Evolutionary conservation across 169 alveolate species (phyloP), one percentile per base, ranked within the genome.

Genomic region (Eimeria tenella): DNA sequence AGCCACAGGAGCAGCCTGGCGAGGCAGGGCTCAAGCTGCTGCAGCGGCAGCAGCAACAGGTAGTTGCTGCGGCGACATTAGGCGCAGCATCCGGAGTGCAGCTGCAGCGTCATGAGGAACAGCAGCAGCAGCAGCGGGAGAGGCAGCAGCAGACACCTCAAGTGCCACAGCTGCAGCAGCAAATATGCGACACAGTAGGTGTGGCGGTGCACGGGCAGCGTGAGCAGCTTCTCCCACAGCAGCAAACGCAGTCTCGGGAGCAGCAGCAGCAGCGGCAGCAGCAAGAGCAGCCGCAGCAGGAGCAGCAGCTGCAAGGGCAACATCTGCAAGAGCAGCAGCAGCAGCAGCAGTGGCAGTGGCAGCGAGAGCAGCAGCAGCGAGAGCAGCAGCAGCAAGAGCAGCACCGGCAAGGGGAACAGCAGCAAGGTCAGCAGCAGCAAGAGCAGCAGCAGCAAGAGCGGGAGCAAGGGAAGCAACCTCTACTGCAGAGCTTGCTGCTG

Each of bases 361-460:
- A 17, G 84, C 84, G 42, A 74, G 62, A 74, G 62, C 58, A 74
- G 62, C 63, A 31, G 58, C 84, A 74, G 3, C 62, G 17, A 9
- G 17, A 8, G 17, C 31, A 23, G 58, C 23, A 19, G 42, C 62
- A 49, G 23, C 84, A 42, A 56, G 31, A 68, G 77, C 77, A 31
- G 31, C 63, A 74, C 1, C 42, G 1, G 77, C 77, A 21, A 21
- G 31, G 4, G 77, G 50, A 68, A 60, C 84, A 74, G 84, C 60
- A 10, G 60, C 56, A 49, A n/a, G 60, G 52, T n/a, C 62, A 31
- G 31, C 63, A 74, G 77, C 42, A 19, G 77, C 77, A 21, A 21
- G 31, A 68, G 77, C 77, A 68, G 84, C 84, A 74, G 84, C 84
- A 74, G 84, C 84, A 50, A n/a, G 60, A 74, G 84, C 62, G 25